Conservation (phyloP, 164 flowering plant species). For the Annona cherimola region DNA sequence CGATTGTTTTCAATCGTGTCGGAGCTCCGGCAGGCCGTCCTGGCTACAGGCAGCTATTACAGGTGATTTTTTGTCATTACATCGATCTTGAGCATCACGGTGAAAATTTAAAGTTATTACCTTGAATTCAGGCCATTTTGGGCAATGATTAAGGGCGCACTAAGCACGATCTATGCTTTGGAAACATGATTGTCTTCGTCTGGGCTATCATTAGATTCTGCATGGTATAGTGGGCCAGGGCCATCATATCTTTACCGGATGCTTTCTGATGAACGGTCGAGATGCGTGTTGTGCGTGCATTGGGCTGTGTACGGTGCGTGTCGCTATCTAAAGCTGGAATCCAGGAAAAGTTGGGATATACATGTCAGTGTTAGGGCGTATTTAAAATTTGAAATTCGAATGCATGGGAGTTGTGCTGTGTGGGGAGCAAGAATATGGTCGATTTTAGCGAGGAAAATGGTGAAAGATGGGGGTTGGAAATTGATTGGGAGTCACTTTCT, state of each 20-base stretch:
- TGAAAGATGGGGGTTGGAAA: no score
- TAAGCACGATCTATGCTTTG: not conserved
- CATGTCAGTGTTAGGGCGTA: not conserved
- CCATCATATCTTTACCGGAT: no score
- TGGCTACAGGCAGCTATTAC: constrained; percentile 12
- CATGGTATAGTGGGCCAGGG: no score
- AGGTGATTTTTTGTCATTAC: not conserved
- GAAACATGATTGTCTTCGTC: not conserved
- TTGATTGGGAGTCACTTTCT: no score
- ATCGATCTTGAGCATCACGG: not conserved
- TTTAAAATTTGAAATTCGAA: constrained; percentile 4
- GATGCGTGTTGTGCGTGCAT: no score
- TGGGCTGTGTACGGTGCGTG: no score
- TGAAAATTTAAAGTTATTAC: not conserved
- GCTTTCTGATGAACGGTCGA: no score
- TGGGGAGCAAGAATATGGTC: not conserved
- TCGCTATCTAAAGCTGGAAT: no score
- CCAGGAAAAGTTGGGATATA: no score
- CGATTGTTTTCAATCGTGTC: constrained; percentile 9
- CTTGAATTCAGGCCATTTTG: not conserved
- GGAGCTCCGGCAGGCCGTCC: constrained; percentile 11
- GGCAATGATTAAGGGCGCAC: not conserved
- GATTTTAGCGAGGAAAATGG: not conserved
- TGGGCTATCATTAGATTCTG: not conserved
- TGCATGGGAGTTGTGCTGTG: not conserved